Percentiles rank a stretch among this genome's conserved stretches.
Evolutionary conservation across 345 rosid species (phyloP).

Genomic region (Anastatica hierochuntica): DNA sequence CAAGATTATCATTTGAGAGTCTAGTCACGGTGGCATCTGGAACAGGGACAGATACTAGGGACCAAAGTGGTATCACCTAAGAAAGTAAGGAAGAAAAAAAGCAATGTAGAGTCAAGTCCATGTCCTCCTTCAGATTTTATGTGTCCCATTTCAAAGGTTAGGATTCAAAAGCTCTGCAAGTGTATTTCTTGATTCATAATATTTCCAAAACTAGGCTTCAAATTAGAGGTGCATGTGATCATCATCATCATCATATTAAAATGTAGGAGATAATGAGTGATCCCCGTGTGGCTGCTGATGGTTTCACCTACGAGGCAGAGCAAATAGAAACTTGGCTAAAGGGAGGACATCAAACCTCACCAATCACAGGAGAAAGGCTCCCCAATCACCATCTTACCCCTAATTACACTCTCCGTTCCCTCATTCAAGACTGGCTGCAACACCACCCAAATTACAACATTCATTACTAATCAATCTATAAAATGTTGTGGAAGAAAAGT

Average conservation of each 20-base stretch:
- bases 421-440: conserved; percentile 49
- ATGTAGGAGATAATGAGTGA: conserved; percentile 57
- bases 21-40: too few species aligned
- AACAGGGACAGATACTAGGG: too few species aligned
- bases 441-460: neutral
- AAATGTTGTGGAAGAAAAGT: too few species aligned
- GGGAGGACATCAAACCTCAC: conserved; percentile 40
- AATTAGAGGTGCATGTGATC: too few species aligned
- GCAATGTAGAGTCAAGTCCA: neutral
- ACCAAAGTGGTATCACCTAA: too few species aligned
- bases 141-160: conserved; percentile 28
- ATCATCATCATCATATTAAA: too few species aligned
- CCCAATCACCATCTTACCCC: conserved; percentile 35
- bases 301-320: conserved; percentile 54
- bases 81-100: conserved; percentile 5
- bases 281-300: conserved; percentile 73
- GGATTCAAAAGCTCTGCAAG: neutral
- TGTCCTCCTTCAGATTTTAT: conserved; percentile 6
- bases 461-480: too few species aligned
- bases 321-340: conserved; percentile 42
- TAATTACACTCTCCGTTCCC: conserved; percentile 47
- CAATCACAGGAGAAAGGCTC: conserved; percentile 39
- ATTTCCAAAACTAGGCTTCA: too few species aligned
- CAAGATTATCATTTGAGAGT: too few species aligned
- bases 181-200: neutral